These are phyloP conservation scores for Botrytis paeoniae DNA, from an alignment of 2,329 filamentous ascomycete genomes.

Conservation along the genomic window DNA sequence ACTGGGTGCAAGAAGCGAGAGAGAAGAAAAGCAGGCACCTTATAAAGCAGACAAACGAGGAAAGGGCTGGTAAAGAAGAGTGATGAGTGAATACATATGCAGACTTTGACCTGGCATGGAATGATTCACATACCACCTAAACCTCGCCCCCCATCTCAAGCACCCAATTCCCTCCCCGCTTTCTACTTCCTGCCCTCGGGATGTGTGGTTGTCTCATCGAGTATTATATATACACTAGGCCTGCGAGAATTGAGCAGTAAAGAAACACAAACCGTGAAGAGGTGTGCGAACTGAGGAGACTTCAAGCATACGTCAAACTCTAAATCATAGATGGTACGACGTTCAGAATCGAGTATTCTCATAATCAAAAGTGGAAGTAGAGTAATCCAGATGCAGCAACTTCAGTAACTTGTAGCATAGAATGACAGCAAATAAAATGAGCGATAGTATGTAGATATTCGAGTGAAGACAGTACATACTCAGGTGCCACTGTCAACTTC, in stretches of 20 bases:
- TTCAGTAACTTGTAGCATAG: fast-evolving
- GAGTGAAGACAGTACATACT: neutral
- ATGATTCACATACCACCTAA: neutral
- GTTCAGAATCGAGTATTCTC: fast-evolving
- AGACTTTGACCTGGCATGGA: no score
- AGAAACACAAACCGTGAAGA: neutral
- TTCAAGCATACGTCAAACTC: neutral
- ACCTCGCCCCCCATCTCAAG: no score
- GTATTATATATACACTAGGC: neutral
- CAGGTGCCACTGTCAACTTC: neutral
- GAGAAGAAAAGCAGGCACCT: neutral
- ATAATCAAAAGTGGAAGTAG: fast-evolving
- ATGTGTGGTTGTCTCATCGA: neutral
- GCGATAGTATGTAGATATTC: neutral
- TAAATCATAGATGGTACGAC: neutral
- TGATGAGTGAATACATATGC: neutral
- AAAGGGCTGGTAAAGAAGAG: no score
- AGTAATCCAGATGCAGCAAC: neutral
- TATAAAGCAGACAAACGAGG: neutral
- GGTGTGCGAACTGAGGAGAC: neutral
- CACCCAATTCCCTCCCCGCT: no score
- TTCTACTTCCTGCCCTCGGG: neutral
- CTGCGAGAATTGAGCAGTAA: neutral
- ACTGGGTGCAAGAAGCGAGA: neutral
- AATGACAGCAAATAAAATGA: neutral